Base-by-base conservation (phyloP, 2,329 filamentous ascomycete genomes). In the Bipolaris gigantea region DNA sequence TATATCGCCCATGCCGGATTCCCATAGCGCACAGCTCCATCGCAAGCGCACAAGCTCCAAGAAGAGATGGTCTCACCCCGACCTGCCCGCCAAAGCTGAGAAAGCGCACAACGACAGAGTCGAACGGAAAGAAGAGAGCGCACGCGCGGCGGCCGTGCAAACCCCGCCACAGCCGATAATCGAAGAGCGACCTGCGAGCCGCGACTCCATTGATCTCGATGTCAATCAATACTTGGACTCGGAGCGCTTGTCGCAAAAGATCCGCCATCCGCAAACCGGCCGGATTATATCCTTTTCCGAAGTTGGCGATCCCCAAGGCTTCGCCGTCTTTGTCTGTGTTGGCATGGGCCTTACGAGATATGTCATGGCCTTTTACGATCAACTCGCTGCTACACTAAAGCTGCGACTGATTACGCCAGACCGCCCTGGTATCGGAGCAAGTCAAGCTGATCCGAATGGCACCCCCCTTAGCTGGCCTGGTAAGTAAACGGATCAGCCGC, bases 311-410 rank as follows among this genome's bases (percentile, higher is more conserved):
- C 87, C 92, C 0, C 85, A 93, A 39, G 94, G 94, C 1, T 93
- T 89, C 62, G 93, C 92, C 2, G 90, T 99, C 2, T 92, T 99
- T 64, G 95, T 94, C 71, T 99, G 94, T 67, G 92, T 99, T 2
- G 94, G 94, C 18, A 99, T 99, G 94, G 94, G 94, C 0, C 76
- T 99, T 66, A 99, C 94, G 10, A 85, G 94, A 74, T 99, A 94
- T 71, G 89, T 99, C 55, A 97, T 91, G 56, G 92, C 92, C 0
- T 99, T 99, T 72, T 99, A 97, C 70, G 94, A 99, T 72, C 94
- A 99, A 73, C 80, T 99, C 48, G 94, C 94, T 2, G 78, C 90
- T 67, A 96, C 92, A 0, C 78, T 99, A 55, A 94, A 91, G 72
- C 77, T 99, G 52, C 86, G 94, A 18, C 81, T 99, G 47, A 96